Base-by-base conservation (phyloP, 2,329 filamentous ascomycete species). In the Sordariomycetes sp. region DNA sequence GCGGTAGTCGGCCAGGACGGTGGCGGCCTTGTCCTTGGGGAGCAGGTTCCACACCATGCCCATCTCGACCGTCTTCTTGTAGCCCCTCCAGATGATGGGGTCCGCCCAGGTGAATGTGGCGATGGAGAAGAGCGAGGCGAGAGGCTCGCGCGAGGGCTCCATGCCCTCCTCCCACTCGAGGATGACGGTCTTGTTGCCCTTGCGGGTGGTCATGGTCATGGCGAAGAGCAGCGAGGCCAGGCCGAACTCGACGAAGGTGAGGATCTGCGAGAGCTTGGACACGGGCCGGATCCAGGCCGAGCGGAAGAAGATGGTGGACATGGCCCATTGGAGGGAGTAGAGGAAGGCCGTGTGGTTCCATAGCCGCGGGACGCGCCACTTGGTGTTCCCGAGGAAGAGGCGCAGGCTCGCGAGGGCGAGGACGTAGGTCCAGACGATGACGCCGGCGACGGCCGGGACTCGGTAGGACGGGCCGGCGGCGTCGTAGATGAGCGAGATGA, bases 271-370 rank as follows among this genome's bases (percentile, higher is more conserved):
- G 46, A 85, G 70, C 57, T 69, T 72, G 8, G 88, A 89, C 55
- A 76, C 78, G 0, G 90, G 87, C 70, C 94, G 87, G 61, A 97
- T 85, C 60, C 97, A 73, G 57, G 83, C 86, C 2, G 93, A 96
- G 59, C 94, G 90, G 75, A 97, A 94, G 6, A 93, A 72, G 64
- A 90, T 76, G 25, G 93, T 62, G 10, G 80, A 79, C 66, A 92
- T 86, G 5, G 94, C 67, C 90, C 93, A 99, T 69, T 92, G 87
- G 58, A 85, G 76, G 58, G 82, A 80, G 71, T 99, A 99, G 58
- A 99, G 83, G 62, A 80, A 74, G 22, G 90, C 88, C 0, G 94
- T 97, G 71, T 99, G 94, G 68, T 93, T 92, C 94, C 94, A 99
- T 10, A 97, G 75, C 60, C 81, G 79, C 10, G 88, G 86, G 16